Evolutionary conservation across 345 rosid genomes (phyloP).

Genomic region (Reutealis trisperma): DNA sequence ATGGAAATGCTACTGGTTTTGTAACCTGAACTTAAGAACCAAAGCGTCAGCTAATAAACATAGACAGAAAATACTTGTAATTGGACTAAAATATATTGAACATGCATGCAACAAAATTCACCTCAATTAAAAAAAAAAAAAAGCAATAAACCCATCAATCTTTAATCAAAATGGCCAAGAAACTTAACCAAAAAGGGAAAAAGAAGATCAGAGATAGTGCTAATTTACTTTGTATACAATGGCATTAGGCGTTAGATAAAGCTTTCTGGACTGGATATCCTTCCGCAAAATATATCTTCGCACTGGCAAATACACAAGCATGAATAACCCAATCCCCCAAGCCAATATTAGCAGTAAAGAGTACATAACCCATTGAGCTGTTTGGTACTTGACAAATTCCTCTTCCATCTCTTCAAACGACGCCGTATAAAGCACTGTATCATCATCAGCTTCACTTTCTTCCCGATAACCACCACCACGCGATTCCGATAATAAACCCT

Average conservation of each 20-base stretch:
- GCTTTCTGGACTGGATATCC: conserved; percentile 63
- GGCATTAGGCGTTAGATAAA: conserved; percentile 60
- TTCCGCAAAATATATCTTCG: conserved; percentile 55
- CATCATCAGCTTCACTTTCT: conserved; percentile 34
- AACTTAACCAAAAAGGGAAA: neutral
- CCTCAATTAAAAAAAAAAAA: neutral
- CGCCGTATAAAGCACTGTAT: conserved; percentile 49
- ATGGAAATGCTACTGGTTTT: conserved; percentile 62
- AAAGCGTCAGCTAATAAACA: neutral
- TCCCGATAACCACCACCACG: conserved; percentile 14
- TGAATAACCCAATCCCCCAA: conserved; percentile 69
- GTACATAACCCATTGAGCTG: conserved; percentile 57
- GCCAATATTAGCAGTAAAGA: conserved; percentile 58
- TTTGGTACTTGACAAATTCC: conserved; percentile 50
- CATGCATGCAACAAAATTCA: neutral
- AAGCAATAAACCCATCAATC: neutral
- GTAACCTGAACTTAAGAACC: conserved; percentile 42
- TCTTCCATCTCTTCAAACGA: conserved; percentile 60
- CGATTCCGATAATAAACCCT: conserved; percentile 39
- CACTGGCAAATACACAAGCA: conserved; percentile 61
- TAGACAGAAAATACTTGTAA: neutral
- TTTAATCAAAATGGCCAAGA: neutral
- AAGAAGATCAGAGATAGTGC: too few species aligned
- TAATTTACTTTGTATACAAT: conserved; percentile 60
- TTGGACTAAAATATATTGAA: neutral